Percentiles rank a stretch among this genome's conserved stretches.
Conservation (phyloP, 192 early-diverging fungal genomes). For the Lobosporangium transversale region DNA sequence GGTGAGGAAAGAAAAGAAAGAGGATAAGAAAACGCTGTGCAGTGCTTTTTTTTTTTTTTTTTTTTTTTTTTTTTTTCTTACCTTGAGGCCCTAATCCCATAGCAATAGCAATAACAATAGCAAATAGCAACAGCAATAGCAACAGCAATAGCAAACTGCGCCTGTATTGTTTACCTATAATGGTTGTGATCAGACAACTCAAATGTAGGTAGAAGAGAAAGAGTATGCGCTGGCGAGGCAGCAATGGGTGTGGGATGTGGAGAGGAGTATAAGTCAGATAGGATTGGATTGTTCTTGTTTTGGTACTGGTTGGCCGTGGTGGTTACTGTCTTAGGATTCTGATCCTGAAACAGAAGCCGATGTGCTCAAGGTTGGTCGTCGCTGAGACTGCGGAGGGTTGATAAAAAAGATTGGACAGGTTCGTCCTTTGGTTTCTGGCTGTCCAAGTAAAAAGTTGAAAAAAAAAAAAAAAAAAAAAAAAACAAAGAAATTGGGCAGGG, state of each 20-base stretch:
- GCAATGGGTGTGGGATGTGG: no score
- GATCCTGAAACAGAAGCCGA: not conserved
- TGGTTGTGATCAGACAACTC: no score
- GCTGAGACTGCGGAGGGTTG: not conserved
- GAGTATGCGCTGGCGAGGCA: no score
- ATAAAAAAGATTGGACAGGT: constrained; percentile 4
- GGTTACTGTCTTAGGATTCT: not conserved
- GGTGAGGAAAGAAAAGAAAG: not conserved
- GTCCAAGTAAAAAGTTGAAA: not conserved
- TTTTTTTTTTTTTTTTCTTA: no score
- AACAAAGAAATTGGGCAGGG: not conserved
- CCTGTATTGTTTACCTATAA: no score
- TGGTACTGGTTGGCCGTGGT: no score
- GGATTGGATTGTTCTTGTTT: no score
- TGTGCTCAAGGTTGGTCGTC: not conserved
- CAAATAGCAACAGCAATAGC: not conserved
- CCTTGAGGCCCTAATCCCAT: no score
- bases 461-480: not conserved
- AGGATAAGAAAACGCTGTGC: not conserved
- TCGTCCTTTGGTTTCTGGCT: not conserved
- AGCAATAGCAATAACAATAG: no score
- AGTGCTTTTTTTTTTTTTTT: no score
- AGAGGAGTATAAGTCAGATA: no score
- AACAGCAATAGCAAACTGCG: not conserved
- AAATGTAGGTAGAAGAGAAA: no score